phyloP scores from a whole-genome alignment of 352 stramenopile species.

The Phytophthora fragariae region DNA sequence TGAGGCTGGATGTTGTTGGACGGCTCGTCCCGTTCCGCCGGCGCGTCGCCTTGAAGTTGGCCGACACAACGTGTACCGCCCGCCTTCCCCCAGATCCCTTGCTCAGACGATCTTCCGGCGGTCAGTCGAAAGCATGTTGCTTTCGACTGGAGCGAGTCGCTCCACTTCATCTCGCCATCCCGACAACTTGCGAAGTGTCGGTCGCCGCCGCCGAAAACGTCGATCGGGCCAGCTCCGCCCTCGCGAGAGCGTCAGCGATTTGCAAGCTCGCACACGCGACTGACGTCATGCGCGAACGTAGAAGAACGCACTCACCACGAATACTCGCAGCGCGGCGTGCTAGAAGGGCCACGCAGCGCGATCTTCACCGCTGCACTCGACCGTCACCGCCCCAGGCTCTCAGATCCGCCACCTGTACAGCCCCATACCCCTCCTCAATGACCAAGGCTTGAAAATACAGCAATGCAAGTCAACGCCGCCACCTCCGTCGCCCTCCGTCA shows the following conservation, averaged over 20 bases:
- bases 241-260: slow-evolving; percentile 28
- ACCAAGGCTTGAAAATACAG: background rate
- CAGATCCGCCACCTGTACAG: background rate
- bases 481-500: background rate
- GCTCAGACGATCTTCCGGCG: background rate
- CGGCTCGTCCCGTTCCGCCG: too few species aligned
- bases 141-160: too few species aligned
- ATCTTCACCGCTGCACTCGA: background rate
- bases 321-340: slow-evolving; percentile 16
- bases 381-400: background rate
- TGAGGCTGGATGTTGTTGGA: too few species aligned
- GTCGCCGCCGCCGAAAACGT: slow-evolving; percentile 2
- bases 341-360: background rate
- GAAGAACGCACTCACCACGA: slow-evolving; percentile 31
- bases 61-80: too few species aligned
- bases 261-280: slow-evolving; percentile 19
- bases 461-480: background rate
- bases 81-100: background rate
- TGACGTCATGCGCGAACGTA: slow-evolving; percentile 40
- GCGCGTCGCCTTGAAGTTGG: too few species aligned
- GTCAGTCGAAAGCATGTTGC: too few species aligned
- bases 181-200: slow-evolving; percentile 10
- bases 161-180: background rate
- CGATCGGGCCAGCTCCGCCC: background rate
- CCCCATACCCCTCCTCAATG: background rate